Evolutionary conservation across 768 basidiomycete species (phyloP).

Genomic region (Gautieria morchelliformis): DNA sequence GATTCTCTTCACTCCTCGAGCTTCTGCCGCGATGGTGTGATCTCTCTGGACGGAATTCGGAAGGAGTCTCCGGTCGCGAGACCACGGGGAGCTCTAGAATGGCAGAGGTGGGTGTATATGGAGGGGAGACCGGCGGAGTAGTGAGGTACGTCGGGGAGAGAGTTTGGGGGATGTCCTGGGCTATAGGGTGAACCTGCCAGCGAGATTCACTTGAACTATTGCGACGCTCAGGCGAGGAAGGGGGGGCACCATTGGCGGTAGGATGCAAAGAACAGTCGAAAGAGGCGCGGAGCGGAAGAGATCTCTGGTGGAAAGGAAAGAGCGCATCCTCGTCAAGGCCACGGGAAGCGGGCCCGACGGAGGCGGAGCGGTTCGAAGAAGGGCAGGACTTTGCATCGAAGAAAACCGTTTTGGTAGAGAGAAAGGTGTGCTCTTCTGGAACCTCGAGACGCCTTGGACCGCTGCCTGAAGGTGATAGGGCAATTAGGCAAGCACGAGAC

Average conservation of each 20-base stretch:
- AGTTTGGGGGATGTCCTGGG: not conserved
- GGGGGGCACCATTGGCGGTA: not conserved
- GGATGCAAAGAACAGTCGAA: not conserved
- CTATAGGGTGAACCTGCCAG: not conserved
- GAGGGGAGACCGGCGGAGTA: constrained; percentile 3
- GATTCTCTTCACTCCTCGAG: constrained; percentile 7
- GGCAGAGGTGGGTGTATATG: not conserved
- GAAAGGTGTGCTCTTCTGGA: constrained; percentile 66
- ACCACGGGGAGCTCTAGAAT: not conserved
- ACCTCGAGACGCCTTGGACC: constrained; percentile 50
- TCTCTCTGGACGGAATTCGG: not conserved
- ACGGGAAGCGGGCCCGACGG: constrained; percentile 41
- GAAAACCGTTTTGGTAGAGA: constrained; percentile 60
- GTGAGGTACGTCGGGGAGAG: not conserved
- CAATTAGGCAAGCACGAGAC: not conserved
- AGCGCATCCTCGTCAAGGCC: constrained; percentile 22
- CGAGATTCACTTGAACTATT: not conserved
- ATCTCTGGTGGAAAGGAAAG: not conserved
- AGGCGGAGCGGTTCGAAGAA: constrained; percentile 33
- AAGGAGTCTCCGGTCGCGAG: constrained; percentile 6
- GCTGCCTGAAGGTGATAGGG: constrained; percentile 25
- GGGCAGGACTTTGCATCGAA: constrained; percentile 52
- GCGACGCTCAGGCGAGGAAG: not conserved
- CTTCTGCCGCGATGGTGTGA: constrained; percentile 1
- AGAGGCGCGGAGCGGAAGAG: not conserved